Conservation (phyloP, 23 red algal species). For the Gracilaria domingensis region DNA sequence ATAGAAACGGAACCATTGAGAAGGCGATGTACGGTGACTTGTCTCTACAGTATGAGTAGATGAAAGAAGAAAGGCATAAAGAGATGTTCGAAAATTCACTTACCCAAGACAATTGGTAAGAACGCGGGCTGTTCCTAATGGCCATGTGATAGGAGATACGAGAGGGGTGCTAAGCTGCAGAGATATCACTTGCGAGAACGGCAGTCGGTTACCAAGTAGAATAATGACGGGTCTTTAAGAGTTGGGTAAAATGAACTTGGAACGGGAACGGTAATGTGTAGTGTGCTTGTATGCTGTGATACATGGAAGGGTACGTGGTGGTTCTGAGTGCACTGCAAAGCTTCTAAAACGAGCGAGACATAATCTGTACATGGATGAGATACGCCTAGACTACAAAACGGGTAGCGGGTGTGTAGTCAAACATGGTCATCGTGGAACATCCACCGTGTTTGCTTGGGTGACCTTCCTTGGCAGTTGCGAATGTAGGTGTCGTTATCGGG, state of each 20-base stretch:
- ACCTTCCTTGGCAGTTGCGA: constrained; percentile 76
- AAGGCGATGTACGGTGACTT: neutral
- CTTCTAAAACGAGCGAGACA: constrained; percentile 34
- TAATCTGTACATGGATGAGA: constrained; percentile 39
- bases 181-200: neutral
- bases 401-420: constrained; percentile 62
- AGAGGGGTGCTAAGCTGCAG: neutral
- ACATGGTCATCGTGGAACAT: constrained; percentile 91
- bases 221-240: constrained; percentile 26
- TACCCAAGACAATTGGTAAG: neutral
- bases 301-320: neutral
- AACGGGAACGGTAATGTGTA: neutral
- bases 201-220: constrained; percentile 10
- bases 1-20: neutral
- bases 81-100: neutral
- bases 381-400: constrained; percentile 22
- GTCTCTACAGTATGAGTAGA: neutral
- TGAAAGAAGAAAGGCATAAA: neutral
- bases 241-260: constrained; percentile 4
- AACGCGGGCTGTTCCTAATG: neutral
- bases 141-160: neutral
- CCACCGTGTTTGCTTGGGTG: constrained; percentile 88
- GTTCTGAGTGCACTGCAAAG: neutral
- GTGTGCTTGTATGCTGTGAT: constrained; percentile 9
- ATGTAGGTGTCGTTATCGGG: constrained; percentile 94